Evolutionary conservation across 305 asterid species (phyloP).

Genomic region (Fraxinus nigra): DNA sequence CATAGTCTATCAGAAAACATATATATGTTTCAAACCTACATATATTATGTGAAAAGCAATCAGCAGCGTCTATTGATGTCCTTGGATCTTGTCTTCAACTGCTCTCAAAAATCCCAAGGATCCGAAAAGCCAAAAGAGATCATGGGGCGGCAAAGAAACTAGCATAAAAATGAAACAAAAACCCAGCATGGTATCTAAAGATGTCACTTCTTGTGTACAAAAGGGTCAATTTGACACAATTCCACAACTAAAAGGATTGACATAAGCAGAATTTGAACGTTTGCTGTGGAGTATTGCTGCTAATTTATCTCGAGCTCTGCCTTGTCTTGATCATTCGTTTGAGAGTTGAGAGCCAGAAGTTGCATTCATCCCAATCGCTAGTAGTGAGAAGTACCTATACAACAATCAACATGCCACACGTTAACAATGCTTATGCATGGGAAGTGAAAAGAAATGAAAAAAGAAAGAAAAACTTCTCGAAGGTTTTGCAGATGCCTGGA

Average conservation of each 20-base stretch:
- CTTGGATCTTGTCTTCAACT: slow-evolving; percentile 11
- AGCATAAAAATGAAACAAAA: slow-evolving; percentile 22
- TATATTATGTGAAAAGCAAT: slow-evolving; percentile 8
- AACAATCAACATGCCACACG: slow-evolving; percentile 12
- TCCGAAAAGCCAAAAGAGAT: slow-evolving; percentile 19
- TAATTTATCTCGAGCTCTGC: slow-evolving; percentile 66
- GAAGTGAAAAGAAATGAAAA: not conserved
- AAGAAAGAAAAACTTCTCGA: slow-evolving; percentile 4
- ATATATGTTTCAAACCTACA: slow-evolving; percentile 7
- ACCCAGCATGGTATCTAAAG: slow-evolving; percentile 32
- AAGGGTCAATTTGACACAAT: slow-evolving; percentile 26
- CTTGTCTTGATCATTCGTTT: slow-evolving; percentile 94
- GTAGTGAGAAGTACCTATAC: slow-evolving; percentile 81
- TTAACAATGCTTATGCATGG: not conserved
- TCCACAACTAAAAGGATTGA: slow-evolving; percentile 33
- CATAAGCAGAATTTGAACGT: slow-evolving; percentile 25
- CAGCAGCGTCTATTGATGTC: not conserved
- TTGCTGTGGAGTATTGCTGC: slow-evolving; percentile 9
- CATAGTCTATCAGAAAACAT: not conserved
- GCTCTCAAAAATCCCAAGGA: slow-evolving; percentile 30
- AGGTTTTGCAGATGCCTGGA: slow-evolving; percentile 53
- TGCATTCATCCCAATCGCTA: slow-evolving; percentile 99
- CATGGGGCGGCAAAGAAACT: slow-evolving; percentile 11
- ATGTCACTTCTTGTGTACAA: slow-evolving; percentile 35
- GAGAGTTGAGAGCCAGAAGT: slow-evolving; percentile 88